A percentile compares a stretch with the other conserved stretches of the same genome.
phyloP scores from a whole-genome alignment of 768 basidiomycete species.

The Podaxis sp. region DNA sequence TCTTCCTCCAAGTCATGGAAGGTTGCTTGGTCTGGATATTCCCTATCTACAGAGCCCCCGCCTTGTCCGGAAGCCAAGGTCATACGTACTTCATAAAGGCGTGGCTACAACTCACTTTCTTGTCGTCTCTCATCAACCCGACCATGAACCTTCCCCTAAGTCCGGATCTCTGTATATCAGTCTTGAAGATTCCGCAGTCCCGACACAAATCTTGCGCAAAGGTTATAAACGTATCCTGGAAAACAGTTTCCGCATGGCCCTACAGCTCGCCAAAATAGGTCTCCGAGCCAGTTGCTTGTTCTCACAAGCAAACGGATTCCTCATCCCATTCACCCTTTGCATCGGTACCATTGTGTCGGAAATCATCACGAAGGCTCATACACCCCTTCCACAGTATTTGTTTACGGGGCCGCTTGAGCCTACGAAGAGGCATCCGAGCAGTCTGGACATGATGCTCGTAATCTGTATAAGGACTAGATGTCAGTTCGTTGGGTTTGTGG shows the following conservation, averaged over 20 bases:
- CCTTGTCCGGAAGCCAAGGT: neutral
- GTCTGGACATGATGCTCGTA: neutral
- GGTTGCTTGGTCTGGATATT: neutral
- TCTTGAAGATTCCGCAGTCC: conserved; percentile 1
- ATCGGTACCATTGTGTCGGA: neutral
- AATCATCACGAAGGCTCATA: neutral
- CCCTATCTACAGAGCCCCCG: neutral
- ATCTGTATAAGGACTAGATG: neutral
- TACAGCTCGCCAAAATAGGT: neutral
- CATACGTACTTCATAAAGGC: conserved; percentile 1
- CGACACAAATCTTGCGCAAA: neutral
- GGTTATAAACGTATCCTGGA: neutral
- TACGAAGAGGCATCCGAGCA: neutral
- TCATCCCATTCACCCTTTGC: neutral
- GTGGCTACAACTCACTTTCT: neutral
- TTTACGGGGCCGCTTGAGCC: neutral
- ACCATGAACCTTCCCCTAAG: neutral
- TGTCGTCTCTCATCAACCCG: neutral
- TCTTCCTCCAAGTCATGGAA: neutral
- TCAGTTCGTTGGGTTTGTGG: neutral
- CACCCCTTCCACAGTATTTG: neutral
- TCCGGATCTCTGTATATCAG: neutral
- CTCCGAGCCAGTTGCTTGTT: neutral
- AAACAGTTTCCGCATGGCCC: neutral
- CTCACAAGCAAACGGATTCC: neutral